Base-by-base conservation (phyloP, 495 filamentous ascomycete species). In the Lichina pygmaea region DNA sequence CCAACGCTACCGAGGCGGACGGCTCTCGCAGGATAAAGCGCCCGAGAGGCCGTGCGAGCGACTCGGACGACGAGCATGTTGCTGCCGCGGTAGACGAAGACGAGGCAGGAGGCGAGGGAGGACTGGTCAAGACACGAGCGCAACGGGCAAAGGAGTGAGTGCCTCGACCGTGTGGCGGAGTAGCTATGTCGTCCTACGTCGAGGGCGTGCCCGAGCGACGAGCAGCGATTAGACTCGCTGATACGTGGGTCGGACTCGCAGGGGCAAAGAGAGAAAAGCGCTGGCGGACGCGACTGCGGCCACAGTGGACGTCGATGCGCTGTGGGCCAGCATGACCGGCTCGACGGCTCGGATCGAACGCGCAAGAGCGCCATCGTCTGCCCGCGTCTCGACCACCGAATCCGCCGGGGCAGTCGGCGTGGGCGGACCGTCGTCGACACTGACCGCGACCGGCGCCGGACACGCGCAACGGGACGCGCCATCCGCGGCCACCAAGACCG, bases 221-320 rank as follows among this genome's bases (percentile, higher is more conserved):
- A 24, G 24, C 24, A 24, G 24, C 1, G 24, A 24, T 24, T 4
- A 24, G 24, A 24, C 4, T 24, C 24, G 24, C 24, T 24, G 24
- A 24, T 24, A 24, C 4, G 17, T 39, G 34, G 13, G 43, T 37
- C 32, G 6, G 37, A 37, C 39, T 15, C 31, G 38, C 54, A 84
- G 75, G 56, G 69, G 73, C 50, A 66, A 70, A 57, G 71, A 80
- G 53, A 70, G 66, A 42, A 75, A 71, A 61, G 58, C 68, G n/a
- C 59, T 75, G 33, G 65, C 71, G 7, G 66, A 60, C 45, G 72
- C 66, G 39, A 75, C 75, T 6, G 77, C 73, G 3, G 76, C 78
- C 8, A 93, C 86, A 9, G 62, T 89, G 42, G 81, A 97, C 55
- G 80, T 97, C n/a, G 78, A 95, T 49, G 73, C 73, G 9, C 53